Base-by-base conservation (phyloP, 164 flowering plant species). In the Macadamia integrifolia region DNA sequence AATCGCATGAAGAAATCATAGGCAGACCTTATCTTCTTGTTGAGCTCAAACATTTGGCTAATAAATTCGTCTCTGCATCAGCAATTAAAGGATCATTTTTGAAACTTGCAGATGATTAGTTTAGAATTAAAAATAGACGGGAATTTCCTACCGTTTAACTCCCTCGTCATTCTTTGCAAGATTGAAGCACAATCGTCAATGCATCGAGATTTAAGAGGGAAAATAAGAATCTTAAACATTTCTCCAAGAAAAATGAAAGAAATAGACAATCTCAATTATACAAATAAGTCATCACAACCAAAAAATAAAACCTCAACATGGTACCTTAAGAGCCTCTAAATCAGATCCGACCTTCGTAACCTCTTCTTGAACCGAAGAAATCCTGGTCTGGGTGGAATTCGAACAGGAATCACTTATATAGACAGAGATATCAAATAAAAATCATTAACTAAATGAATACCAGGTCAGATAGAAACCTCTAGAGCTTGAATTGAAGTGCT, bases 41-140 rank as follows among this genome's bases (percentile, higher is more conserved):
- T 91, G 65, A 87, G 58, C 66, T 76, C 84, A 55, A 72, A 56
- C 92, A 91, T 87, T 68, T 81, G 73, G 61, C 52, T 44, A 59
- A 87, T 79, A 70, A 89, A 87, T 46, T 82, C 85, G 67, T 89
- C 90, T 53, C 97, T 91, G 88, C 80, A 69, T 40, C n/a, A 46
- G 59, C 57, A 74, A 60, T 8, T 18, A 65, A n/a, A 52, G n/a
- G 43, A n/a, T 9, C 13, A n/a, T 9, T 42, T 3, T 62, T n/a
- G 29, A 9, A 23, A 42, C 18, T 43, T 9, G 44, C 3, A 46
- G 4, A 48, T 12, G 52, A 23, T 14, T 17, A 15, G 29, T 29
- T 44, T 23, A 44, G n/a, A 14, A 5, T 29, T 13, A 23, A 42
- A 23, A 42, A 43, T 17, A 0, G 13, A 59, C 7, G 23, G 15